Base-by-base conservation (phyloP, 2,329 filamentous ascomycete species). In the Thielaviopsis populi region DNA sequence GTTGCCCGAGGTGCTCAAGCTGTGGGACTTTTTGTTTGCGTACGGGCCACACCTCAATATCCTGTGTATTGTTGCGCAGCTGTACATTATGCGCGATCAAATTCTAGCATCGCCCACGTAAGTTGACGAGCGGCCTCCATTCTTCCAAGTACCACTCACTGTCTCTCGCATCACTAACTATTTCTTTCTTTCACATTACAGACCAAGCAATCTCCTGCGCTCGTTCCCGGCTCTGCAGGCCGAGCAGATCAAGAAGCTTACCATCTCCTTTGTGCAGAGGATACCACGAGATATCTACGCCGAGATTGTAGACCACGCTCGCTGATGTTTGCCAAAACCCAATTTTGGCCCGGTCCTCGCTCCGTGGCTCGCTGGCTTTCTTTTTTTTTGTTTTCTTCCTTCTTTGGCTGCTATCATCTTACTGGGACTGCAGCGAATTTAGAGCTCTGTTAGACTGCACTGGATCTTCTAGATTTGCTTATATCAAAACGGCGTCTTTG, bases 11-110 rank as follows among this genome's bases (percentile, higher is more conserved):
- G 94, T 99, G 0, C 75, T 99, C 63, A 83, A 88, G 67, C 80
- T 99, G 1, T 99, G 94, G 94, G 94, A 99, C 73, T 99, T 99
- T 69, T 75, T 99, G 24, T 95, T 99, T 71, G 92, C 94, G 0
- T 99, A 96, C 69, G 94, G 94, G 0, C 86, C 91, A 42, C 94
- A 99, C 73, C 74, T 99, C 67, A 99, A 99, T 71, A 89, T 99
- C 64, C 76, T 99, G 24, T 97, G 94, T 73, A 96, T 99, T 68
- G 94, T 97, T 17, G 92, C 92, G 15, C 94, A 99, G 75, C 78
- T 99, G 62, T 86, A 96, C 59, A 82, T 95, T 70, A 89, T 96
- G 75, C 81, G 91, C 66, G 87, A 91, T 64, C 85, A 89, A 67
- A 85, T 99, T 62, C 76, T 99, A 69, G 84, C 84, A 65, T 95